Conservation (phyloP, 2,329 filamentous ascomycete genomes). For the Magnaporthiopsis poae region DNA sequence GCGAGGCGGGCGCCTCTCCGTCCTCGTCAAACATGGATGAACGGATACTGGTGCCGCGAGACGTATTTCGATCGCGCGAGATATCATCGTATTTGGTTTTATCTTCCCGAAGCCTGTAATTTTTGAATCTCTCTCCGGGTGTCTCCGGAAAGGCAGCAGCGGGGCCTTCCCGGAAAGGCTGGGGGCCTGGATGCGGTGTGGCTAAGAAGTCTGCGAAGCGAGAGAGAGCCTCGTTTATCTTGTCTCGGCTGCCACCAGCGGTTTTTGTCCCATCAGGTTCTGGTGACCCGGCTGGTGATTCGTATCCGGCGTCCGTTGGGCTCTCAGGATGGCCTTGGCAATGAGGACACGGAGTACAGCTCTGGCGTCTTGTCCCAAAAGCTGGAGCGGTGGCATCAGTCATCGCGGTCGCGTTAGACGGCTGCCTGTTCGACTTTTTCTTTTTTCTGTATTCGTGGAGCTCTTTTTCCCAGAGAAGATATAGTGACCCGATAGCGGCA, state of each 20-base stretch:
- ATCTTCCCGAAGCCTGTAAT: background rate
- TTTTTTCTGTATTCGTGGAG: constrained; percentile 4
- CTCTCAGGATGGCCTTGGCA: background rate
- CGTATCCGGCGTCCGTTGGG: background rate
- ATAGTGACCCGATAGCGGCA: constrained; percentile 49
- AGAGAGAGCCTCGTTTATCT: constrained; percentile 33
- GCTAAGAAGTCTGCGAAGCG: constrained; percentile 35
- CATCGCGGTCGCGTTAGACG: constrained; percentile 14
- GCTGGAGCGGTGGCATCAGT: constrained; percentile 17
- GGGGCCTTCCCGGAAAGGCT: constrained; percentile 35
- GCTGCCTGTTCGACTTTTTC: background rate
- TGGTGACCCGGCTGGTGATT: background rate
- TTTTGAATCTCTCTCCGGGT: constrained; percentile 3
- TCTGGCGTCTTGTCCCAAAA: background rate
- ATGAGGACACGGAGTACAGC: background rate
- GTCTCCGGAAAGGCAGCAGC: constrained; percentile 41
- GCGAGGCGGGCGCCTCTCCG: background rate
- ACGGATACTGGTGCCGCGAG: background rate
- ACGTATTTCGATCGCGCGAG: background rate
- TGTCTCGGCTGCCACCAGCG: constrained; percentile 27
- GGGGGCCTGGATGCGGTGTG: constrained; percentile 34
- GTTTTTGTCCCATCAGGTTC: background rate
- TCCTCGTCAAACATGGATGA: background rate
- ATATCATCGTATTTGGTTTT: background rate
- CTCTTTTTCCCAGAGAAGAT: constrained; percentile 33